Evolutionary conservation across 2,329 filamentous ascomycete species (phyloP).

Genomic region (Claviceps sp.): DNA sequence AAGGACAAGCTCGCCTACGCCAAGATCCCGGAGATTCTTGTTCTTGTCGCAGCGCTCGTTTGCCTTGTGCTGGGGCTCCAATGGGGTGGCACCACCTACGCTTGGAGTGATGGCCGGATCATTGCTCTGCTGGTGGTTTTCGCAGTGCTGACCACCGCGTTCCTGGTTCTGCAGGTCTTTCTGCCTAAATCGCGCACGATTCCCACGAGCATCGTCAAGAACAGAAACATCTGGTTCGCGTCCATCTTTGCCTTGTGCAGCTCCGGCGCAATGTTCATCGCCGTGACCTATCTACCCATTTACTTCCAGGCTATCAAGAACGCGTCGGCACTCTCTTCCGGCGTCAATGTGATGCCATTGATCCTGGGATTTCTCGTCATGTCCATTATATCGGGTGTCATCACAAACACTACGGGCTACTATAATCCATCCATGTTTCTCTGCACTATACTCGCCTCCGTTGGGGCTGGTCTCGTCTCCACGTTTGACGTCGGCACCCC

Average conservation of each 20-base stretch:
- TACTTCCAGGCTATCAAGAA: conserved; percentile 34
- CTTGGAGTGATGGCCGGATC: conserved; percentile 13
- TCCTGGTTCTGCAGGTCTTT: conserved; percentile 23
- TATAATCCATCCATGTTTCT: conserved; percentile 30
- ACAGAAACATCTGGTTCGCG: conserved; percentile 25
- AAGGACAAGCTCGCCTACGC: conserved; percentile 4
- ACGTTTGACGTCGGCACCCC: conserved; percentile 23
- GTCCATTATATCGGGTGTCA: not conserved
- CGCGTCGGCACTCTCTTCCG: conserved; percentile 26
- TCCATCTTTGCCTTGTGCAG: conserved; percentile 25
- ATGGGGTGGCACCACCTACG: conserved; percentile 28
- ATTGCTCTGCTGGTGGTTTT: conserved; percentile 19
- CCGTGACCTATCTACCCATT: conserved; percentile 28
- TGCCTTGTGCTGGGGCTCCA: conserved; percentile 37
- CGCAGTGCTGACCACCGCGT: conserved; percentile 19
- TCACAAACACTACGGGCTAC: conserved; percentile 20
- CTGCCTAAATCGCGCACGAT: conserved; percentile 19
- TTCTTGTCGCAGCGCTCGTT: conserved; percentile 24
- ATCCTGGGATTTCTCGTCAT: conserved; percentile 21
- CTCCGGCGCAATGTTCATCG: conserved; percentile 18
- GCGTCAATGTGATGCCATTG: conserved; percentile 25
- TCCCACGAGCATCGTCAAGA: conserved; percentile 22
- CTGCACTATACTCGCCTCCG: conserved; percentile 19
- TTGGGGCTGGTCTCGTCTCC: conserved; percentile 29
- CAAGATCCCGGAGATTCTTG: conserved; percentile 17